Conservation (phyloP, 441 rosid species). For the Kokia cookei region DNA sequence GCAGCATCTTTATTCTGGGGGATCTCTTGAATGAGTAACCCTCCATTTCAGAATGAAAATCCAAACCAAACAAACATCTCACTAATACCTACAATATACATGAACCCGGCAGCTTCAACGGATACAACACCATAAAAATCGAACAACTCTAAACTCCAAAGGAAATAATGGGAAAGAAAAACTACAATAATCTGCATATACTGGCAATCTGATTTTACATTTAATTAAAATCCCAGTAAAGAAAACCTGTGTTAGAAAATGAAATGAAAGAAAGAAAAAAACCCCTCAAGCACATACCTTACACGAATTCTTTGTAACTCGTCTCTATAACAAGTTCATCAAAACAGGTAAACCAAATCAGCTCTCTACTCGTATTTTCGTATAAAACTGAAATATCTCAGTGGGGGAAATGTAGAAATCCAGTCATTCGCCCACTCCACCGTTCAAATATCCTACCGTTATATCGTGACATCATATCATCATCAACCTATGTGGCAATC, state of each 20-base stretch:
- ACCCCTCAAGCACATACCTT: conserved; percentile 15
- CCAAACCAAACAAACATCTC: conserved; percentile 20
- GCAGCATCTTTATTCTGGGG: background rate
- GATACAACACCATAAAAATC: too few relatives aligned
- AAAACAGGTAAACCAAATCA: conserved; percentile 30
- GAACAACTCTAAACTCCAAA: background rate
- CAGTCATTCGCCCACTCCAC: conserved; percentile 21
- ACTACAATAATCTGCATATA: conserved; percentile 13
- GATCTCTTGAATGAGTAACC: conserved; percentile 6
- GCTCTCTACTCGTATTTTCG: conserved; percentile 27
- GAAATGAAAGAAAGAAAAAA: background rate
- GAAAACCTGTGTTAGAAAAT: conserved; percentile 24
- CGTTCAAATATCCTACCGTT: conserved; percentile 25
- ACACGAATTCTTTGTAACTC: conserved; percentile 27
- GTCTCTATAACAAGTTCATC: conserved; percentile 22
- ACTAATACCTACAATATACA: conserved; percentile 6
- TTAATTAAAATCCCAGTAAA: conserved; percentile 20
- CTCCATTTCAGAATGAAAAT: conserved; percentile 13
- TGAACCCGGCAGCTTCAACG: background rate
- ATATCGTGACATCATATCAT: conserved; percentile 16
- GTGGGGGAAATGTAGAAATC: conserved; percentile 21
- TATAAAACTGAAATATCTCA: conserved; percentile 17
- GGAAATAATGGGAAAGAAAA: background rate
- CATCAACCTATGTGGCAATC: conserved; percentile 45
- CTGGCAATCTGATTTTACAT: conserved; percentile 34